Evolutionary conservation across 1,284 basidiomycete species (phyloP).

Genomic region (Taiwanofungus camphoratus): DNA sequence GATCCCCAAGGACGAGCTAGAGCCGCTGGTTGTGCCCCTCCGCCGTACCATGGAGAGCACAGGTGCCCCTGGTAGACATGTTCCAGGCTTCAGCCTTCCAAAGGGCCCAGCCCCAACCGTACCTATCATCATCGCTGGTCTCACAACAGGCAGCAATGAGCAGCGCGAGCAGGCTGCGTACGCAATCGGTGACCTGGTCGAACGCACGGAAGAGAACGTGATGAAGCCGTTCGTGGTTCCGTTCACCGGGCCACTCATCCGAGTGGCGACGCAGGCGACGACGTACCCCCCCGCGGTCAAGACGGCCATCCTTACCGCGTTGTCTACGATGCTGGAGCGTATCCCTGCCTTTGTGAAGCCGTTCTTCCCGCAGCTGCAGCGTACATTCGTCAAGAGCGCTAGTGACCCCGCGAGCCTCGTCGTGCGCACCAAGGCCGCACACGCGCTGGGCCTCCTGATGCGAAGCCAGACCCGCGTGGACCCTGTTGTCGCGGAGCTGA

Average conservation of each 20-base stretch:
- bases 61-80: conserved; percentile 71
- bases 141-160: conserved; percentile 77
- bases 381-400: conserved; percentile 94
- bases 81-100: conserved; percentile 86
- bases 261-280: conserved; percentile 85
- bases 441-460: conserved; percentile 91
- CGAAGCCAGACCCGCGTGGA: conserved; percentile 81
- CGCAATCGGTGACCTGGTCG: conserved; percentile 91
- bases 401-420: conserved; percentile 75
- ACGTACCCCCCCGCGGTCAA: conserved; percentile 90
- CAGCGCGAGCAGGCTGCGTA: conserved; percentile 91
- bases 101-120: conserved; percentile 90
- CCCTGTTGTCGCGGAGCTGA: conserved; percentile 85
- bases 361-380: conserved; percentile 97
- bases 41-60: conserved; percentile 86
- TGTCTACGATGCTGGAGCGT: conserved; percentile 76
- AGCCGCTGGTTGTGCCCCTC: conserved; percentile 83
- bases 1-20: conserved; percentile 89
- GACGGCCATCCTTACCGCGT: conserved; percentile 78
- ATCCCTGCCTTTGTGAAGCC: conserved; percentile 92
- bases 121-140: conserved; percentile 86
- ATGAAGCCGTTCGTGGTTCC: conserved; percentile 97
- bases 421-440: conserved; percentile 79
- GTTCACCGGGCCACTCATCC: conserved; percentile 94
- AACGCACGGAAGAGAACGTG: conserved; percentile 81